Evolutionary conservation across 2,329 filamentous ascomycete species (phyloP).

Genomic region (Monosporascus ibericus): DNA sequence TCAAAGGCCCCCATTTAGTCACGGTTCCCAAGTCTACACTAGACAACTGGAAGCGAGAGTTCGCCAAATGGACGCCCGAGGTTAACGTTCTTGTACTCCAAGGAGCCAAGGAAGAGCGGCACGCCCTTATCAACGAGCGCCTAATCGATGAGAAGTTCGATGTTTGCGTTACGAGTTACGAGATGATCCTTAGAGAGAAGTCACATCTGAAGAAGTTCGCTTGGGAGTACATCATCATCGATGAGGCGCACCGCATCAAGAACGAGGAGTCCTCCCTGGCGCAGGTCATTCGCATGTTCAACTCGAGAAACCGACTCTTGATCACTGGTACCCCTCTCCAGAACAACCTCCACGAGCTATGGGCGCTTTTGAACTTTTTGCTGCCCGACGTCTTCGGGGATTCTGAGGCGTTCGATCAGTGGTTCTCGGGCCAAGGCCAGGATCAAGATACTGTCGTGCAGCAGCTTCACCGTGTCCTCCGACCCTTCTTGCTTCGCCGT

Average conservation of each 20-base stretch:
- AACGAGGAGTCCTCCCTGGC: constrained; percentile 97
- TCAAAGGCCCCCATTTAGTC: constrained; percentile 84
- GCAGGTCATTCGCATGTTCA: constrained; percentile 93
- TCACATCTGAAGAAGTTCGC: constrained; percentile 93
- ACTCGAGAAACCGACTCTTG: constrained; percentile 87
- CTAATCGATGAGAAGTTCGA: constrained; percentile 95
- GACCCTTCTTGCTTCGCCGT: constrained; percentile 88
- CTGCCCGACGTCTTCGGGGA: constrained; percentile 98
- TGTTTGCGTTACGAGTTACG: constrained; percentile 96
- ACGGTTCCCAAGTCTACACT: constrained; percentile 94
- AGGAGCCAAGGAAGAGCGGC: constrained; percentile 89
- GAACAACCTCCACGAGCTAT: constrained; percentile 96
- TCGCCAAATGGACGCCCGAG: constrained; percentile 88
- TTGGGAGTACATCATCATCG: constrained; percentile 99
- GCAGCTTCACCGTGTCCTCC: constrained; percentile 86
- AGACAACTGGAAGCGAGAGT: constrained; percentile 98
- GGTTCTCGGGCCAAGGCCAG: constrained; percentile 86
- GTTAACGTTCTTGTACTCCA: constrained; percentile 91
- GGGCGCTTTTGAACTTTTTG: constrained; percentile 94
- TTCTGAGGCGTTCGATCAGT: constrained; percentile 92
- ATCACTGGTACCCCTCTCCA: constrained; percentile 96
- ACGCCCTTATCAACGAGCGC: constrained; percentile 80
- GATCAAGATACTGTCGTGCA: constrained; percentile 96
- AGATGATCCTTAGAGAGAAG: constrained; percentile 97
- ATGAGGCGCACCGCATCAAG: constrained; percentile 97